These are phyloP conservation scores for Diaporthe humulicola DNA, from an alignment of 2,329 filamentous ascomycete species.

Conservation along the genomic window DNA sequence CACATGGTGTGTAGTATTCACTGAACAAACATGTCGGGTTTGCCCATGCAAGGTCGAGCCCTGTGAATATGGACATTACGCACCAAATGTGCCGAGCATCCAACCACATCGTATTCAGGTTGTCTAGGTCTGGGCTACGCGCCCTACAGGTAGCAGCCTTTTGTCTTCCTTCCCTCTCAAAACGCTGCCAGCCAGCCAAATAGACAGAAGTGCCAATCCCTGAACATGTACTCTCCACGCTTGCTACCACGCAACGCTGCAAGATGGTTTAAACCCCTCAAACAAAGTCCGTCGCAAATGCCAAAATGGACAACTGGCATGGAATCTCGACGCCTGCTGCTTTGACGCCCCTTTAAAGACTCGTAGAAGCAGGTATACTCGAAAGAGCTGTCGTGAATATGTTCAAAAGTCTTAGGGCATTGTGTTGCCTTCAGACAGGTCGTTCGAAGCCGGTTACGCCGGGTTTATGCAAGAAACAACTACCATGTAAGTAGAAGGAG, in stretches of 20 bases:
- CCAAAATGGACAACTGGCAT: not conserved
- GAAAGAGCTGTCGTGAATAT: conserved; percentile 12
- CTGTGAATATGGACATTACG: not conserved
- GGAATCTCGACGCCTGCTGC: not conserved
- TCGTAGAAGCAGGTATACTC: not conserved
- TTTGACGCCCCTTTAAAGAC: not conserved
- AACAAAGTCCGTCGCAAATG: conserved; percentile 15
- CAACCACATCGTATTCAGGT: conserved; percentile 27
- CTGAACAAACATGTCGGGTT: not conserved
- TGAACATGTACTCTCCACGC: not conserved
- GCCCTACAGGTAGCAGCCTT: conserved; percentile 9
- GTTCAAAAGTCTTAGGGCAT: not conserved
- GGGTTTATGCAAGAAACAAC: conserved; percentile 28
- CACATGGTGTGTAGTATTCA: not conserved
- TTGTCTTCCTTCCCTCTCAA: conserved; percentile 5
- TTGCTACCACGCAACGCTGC: conserved; percentile 17
- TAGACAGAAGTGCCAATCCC: conserved; percentile 21
- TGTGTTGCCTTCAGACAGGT: not conserved
- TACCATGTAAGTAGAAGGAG: conserved; percentile 24
- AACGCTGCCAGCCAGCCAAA: conserved; percentile 13
- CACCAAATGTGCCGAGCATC: conserved; percentile 6
- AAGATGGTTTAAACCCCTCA: conserved; percentile 10
- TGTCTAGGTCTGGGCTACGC: conserved; percentile 7
- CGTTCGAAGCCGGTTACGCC: conserved; percentile 32
- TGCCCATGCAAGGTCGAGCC: too few species aligned